Evolutionary conservation across 768 basidiomycete species (phyloP).

Genomic region (Leccinum subtestaceum): DNA sequence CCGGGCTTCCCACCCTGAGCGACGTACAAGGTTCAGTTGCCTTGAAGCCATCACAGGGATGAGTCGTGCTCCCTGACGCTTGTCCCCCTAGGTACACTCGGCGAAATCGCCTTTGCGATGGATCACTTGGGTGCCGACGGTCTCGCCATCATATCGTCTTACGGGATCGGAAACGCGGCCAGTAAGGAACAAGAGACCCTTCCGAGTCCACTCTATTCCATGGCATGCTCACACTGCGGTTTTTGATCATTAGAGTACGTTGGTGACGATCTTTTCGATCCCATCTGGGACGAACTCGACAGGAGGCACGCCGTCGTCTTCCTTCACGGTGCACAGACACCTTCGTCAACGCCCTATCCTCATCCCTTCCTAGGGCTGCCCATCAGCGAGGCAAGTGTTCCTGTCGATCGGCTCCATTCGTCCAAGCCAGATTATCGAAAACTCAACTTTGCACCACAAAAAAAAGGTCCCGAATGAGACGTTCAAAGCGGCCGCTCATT

Average conservation of each 20-base stretch:
- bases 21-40: constrained; percentile 53
- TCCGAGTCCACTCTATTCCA: not conserved
- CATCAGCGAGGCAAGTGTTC: constrained; percentile 53
- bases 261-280: constrained; percentile 60
- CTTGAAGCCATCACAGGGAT: not conserved
- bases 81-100: constrained; percentile 46
- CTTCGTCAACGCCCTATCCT: constrained; percentile 62
- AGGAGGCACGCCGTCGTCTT: constrained; percentile 60
- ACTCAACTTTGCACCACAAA: constrained; percentile 2
- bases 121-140: constrained; percentile 64
- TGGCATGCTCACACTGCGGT: constrained; percentile 3
- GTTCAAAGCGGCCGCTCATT: constrained; percentile 75
- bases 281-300: constrained; percentile 70
- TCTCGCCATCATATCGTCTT: constrained; percentile 64
- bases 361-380: constrained; percentile 66
- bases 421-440: not conserved
- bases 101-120: constrained; percentile 58
- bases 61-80: constrained; percentile 4
- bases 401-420: constrained; percentile 5
- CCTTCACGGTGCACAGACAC: constrained; percentile 67
- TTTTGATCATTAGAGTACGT: constrained; percentile 49
- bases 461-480: constrained; percentile 76
- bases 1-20: constrained; percentile 56
- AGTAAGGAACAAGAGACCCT: constrained; percentile 38
- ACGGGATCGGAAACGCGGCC: constrained; percentile 52